Evolutionary conservation across 1,284 basidiomycete genomes (phyloP).

Genomic region (Cerrena zonata): DNA sequence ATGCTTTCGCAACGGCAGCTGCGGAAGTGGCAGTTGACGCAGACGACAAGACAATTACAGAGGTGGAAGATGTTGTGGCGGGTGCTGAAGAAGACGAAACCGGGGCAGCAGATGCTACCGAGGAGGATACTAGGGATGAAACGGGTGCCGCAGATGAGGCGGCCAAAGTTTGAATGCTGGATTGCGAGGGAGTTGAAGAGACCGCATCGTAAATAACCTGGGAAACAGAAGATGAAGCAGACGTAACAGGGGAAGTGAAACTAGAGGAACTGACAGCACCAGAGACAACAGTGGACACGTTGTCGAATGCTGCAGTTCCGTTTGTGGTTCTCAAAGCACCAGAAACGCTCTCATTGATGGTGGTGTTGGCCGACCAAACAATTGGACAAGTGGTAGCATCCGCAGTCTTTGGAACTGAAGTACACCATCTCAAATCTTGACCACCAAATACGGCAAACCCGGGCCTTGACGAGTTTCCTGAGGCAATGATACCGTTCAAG

Average conservation of each 20-base stretch:
- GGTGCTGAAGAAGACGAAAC: conserved; percentile 5
- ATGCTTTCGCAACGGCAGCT: background rate
- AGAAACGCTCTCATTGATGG: conserved; percentile 5
- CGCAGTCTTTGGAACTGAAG: conserved; percentile 45
- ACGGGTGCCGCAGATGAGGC: conserved; percentile 8
- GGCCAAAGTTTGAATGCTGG: conserved; percentile 8
- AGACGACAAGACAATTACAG: conserved; percentile 6
- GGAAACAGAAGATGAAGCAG: background rate
- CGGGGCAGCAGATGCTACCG: conserved; percentile 8
- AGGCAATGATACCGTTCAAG: conserved; percentile 43
- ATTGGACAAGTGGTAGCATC: conserved; percentile 45
- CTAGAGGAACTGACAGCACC: conserved; percentile 5
- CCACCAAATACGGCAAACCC: conserved; percentile 55
- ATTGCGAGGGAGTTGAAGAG: conserved; percentile 1
- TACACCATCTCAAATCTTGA: conserved; percentile 51
- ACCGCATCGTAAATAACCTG: background rate
- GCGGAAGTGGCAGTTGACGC: conserved; percentile 5
- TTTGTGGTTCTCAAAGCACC: background rate
- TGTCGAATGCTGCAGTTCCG: background rate
- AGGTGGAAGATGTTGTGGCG: background rate
- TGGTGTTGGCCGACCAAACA: conserved; percentile 43
- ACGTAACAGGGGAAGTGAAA: conserved; percentile 4
- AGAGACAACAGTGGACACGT: background rate
- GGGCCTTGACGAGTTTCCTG: conserved; percentile 43
- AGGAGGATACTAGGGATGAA: conserved; percentile 8